Base-by-base conservation (phyloP, 805 yeast genomes). In the Candida sakaeoensis region DNA sequence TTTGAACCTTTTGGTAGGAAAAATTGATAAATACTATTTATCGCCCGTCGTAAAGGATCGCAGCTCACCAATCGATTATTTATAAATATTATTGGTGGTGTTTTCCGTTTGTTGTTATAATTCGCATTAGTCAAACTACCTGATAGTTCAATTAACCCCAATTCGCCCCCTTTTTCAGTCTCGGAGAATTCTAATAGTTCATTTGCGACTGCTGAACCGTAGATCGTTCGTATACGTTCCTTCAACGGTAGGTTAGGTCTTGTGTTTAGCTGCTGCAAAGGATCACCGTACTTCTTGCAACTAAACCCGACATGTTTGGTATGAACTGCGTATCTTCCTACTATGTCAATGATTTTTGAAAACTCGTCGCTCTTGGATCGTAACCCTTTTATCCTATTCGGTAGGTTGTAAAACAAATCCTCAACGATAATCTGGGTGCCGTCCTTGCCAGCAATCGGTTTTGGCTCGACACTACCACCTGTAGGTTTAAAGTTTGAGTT, bases 361-460 rank as follows among this genome's bases (percentile, higher is more conserved):
- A 80, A 84, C 53, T 93, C 98, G 10, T 89, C 96, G 46, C 70
- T 70, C 8, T 80, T 68, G 0, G 85, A 72, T 41, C 72, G 71
- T 35, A 90, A 61, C 0, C 95, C 75, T 41, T 82, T 65, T 22
- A 83, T 61, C 35, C 99, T 70, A 0, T 95, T 77, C 0, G 95
- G 93, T 21, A 84, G 77, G 55, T 91, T 93, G 64, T 82, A 93
- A 53, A 93, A 93, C 40, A 93, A 64, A 57, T 93, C 96, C 57
- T 89, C 96, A 5, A 89, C 95, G 0, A 75, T 59, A 21, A 93
- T 76, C 45, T 81, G 87, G 0, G 99, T 93, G 0, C 99, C 99
- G 34, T 71, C 74, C 44, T 76, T 81, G 0, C 98, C 97, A 0
- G 99, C 99, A 1, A 78, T 71, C 0, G 95, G 87, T 46, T 72